Base-by-base conservation (phyloP, 2,329 filamentous ascomycete genomes). In the Mariannaea sp. region DNA sequence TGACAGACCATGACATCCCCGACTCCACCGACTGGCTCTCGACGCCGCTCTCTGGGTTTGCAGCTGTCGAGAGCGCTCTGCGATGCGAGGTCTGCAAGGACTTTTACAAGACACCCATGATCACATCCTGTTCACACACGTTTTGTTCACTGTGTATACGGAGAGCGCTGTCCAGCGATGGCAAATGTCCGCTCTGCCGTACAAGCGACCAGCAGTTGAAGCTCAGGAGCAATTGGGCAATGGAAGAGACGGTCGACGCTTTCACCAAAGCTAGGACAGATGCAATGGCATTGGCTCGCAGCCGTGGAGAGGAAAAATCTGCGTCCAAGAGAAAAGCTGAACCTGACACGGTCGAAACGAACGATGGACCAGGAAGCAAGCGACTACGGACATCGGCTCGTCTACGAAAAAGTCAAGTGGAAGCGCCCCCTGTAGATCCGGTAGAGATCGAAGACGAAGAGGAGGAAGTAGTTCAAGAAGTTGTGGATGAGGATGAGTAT, bases 1-100 rank as follows among this genome's bases (percentile, higher is more conserved):
- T 73, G 71, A 51, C 68, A 24, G 62, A 66, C 24, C 58, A 68
- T 51, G 68, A 75, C 59, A 75, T 93, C 35, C 74, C 87, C 43
- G 90, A 94, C 73, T 87, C 89, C n/a, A 92, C 90, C 47, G 90
- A 95, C 75, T 95, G 90, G 90, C 78, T 92, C 5, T 67, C 77
- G 9, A 95, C 90, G 10, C 81, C 85, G 2, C 77, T 95, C 1
- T 74, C 83, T 13, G 76, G 77, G 12, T 81, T 95, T 49, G 79
- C 85, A 41, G 76, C 82, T 12, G 83, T 99, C 58, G 94, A 99
- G 68, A 86, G 88, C 55, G 86, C 92, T 3, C 80, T 99, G 16
- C 90, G 94, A 64, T 99, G 94, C 74, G 90, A 97, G 73, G 89
- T 99, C 55, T 99, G 94, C 83, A 97, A 97, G 71, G 95, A 99